phyloP scores from a whole-genome alignment of 139 green algal species.

The Chlorella vulgaris region DNA sequence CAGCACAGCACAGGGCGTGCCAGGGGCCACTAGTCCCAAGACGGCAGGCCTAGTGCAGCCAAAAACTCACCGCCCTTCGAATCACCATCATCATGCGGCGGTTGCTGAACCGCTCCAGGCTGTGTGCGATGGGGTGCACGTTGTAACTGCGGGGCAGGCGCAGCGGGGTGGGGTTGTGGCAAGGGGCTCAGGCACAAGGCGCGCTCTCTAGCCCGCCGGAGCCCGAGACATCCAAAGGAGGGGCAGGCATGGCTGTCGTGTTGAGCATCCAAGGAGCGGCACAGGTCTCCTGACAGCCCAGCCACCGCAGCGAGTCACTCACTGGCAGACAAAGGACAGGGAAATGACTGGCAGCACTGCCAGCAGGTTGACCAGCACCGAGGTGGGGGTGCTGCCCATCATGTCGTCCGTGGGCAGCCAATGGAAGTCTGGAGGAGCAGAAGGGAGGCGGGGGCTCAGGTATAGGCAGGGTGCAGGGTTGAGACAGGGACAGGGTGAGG shows the following conservation, averaged over 20 bases:
- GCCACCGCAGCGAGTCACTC: background rate
- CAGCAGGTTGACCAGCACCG: slow-evolving; percentile 33
- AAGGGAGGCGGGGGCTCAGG: background rate
- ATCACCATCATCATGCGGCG: slow-evolving; percentile 48
- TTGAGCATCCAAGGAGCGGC: too few species aligned
- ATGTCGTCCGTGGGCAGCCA: slow-evolving; percentile 36
- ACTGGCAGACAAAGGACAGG: slow-evolving; percentile 48
- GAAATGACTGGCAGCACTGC: slow-evolving; percentile 48
- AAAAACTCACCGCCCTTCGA: slow-evolving; percentile 28
- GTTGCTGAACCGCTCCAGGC: slow-evolving; percentile 41
- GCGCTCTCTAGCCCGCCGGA: too few species aligned
- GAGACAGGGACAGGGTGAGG: background rate
- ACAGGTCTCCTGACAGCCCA: too few species aligned
- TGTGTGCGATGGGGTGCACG: slow-evolving; percentile 41
- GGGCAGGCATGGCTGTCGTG: too few species aligned
- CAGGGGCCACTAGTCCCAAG: too few species aligned
- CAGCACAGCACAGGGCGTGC: too few species aligned
- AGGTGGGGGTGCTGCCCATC: slow-evolving; percentile 15
- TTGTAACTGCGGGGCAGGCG: slow-evolving; percentile 45
- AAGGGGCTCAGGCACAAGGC: too few species aligned
- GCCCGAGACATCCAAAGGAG: too few species aligned
- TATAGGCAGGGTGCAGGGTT: background rate
- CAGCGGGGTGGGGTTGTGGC: too few species aligned
- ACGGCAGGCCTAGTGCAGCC: too few species aligned
- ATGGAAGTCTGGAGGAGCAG: slow-evolving; percentile 25